A percentile compares a stretch with the other conserved stretches of the same genome.
phyloP scores from a whole-genome alignment of 2,329 filamentous ascomycete genomes.

The Pseudogymnoascus pannorum region DNA sequence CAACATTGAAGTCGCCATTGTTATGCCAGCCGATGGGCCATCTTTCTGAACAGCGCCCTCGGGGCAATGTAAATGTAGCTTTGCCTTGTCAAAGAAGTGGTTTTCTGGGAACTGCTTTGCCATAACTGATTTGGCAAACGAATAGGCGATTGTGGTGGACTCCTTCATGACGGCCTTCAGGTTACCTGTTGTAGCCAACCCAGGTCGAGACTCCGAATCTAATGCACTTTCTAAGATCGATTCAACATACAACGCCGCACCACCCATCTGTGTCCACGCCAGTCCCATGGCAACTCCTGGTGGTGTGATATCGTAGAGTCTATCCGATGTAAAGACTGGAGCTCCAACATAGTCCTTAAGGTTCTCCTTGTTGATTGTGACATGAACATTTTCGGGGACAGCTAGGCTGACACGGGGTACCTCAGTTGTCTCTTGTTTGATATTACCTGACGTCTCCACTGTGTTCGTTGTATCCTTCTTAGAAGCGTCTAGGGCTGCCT shows the following conservation, averaged over 20 bases:
- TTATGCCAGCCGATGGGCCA: constrained; percentile 86
- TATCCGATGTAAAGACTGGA: constrained; percentile 89
- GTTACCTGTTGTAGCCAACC: constrained; percentile 88
- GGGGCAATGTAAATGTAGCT: constrained; percentile 90
- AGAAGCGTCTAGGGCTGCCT: constrained; percentile 64
- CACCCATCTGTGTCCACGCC: constrained; percentile 96
- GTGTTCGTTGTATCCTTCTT: constrained; percentile 57
- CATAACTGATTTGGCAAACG: constrained; percentile 85
- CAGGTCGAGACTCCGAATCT: constrained; percentile 63
- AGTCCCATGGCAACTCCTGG: constrained; percentile 95
- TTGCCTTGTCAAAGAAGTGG: constrained; percentile 91
- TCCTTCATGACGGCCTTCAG: constrained; percentile 98
- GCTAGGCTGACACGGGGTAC: constrained; percentile 67
- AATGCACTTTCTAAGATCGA: constrained; percentile 86
- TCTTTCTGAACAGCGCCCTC: constrained; percentile 96
- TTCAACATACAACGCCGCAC: constrained; percentile 93
- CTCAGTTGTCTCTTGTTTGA: constrained; percentile 53
- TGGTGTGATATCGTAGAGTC: constrained; percentile 88
- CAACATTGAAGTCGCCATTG: constrained; percentile 91
- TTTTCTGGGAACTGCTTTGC: constrained; percentile 81
- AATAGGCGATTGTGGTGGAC: constrained; percentile 90
- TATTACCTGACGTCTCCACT: constrained; percentile 50
- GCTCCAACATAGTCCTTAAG: constrained; percentile 96
- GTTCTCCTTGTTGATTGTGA: constrained; percentile 80
- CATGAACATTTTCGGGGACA: constrained; percentile 80